Conservation (phyloP, 1,284 basidiomycete genomes). For the Anthracocystis setariae region DNA sequence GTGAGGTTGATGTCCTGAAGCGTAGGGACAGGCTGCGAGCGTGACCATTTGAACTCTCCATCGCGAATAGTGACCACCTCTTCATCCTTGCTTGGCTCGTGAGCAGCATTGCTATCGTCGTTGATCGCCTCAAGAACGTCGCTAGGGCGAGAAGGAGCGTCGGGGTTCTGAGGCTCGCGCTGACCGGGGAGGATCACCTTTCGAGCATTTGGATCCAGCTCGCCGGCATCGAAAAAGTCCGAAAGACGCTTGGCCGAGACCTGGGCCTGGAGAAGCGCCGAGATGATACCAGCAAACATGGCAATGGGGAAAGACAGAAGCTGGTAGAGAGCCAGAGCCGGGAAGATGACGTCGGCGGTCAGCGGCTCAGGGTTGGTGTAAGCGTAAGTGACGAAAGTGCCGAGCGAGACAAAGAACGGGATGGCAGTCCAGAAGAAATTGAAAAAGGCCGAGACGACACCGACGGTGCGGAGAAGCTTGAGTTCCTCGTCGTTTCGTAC, state of each 20-base stretch:
- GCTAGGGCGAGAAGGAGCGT: constrained; percentile 29
- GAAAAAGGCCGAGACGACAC: constrained; percentile 78
- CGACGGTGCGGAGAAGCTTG: constrained; percentile 78
- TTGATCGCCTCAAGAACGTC: constrained; percentile 29
- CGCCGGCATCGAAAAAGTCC: constrained; percentile 74
- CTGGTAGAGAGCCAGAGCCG: constrained; percentile 65
- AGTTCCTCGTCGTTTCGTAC: constrained; percentile 79
- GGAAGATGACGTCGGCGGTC: constrained; percentile 72
- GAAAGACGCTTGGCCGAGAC: constrained; percentile 61
- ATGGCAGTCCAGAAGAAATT: constrained; percentile 77
- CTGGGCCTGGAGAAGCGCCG: constrained; percentile 62
- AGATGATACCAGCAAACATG: constrained; percentile 70
- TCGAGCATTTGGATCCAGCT: constrained; percentile 70
- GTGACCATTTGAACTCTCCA: constrained; percentile 75
- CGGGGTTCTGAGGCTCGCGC: constrained; percentile 17
- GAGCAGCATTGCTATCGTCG: constrained; percentile 15
- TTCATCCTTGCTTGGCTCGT: constrained; percentile 20
- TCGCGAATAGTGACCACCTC: constrained; percentile 49
- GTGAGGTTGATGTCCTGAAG: constrained; percentile 53
- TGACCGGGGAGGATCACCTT: constrained; percentile 42
- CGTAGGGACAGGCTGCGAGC: constrained; percentile 64
- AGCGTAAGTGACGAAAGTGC: constrained; percentile 85
- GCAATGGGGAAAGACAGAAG: constrained; percentile 79
- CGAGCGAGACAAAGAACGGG: constrained; percentile 82
- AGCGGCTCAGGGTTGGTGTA: constrained; percentile 75